These are phyloP conservation scores for Ceratocystis harringtonii DNA, from an alignment of 2,329 filamentous ascomycete genomes.

Conservation along the genomic window DNA sequence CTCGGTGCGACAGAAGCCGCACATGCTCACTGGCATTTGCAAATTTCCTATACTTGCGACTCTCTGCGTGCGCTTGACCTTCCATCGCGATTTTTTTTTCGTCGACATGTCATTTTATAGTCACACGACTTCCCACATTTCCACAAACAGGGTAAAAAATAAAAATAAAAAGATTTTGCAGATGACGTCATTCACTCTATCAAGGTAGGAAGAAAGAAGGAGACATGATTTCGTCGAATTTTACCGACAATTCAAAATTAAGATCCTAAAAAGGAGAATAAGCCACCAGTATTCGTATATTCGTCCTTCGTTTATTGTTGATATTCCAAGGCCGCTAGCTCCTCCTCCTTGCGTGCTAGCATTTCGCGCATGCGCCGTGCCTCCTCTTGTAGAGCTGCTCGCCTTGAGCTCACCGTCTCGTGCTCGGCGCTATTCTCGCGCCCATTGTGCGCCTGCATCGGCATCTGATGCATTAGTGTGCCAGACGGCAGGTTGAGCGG, in stretches of 20 bases:
- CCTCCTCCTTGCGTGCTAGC: constrained; percentile 57
- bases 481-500: background rate
- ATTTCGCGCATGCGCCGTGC: constrained; percentile 61
- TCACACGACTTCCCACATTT: background rate
- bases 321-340: constrained; percentile 38
- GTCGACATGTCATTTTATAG: background rate
- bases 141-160: background rate
- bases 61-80: too few relatives aligned
- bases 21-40: background rate
- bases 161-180: background rate
- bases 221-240: background rate
- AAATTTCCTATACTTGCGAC: background rate
- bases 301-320: constrained; percentile 15
- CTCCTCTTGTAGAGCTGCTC: constrained; percentile 53
- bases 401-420: constrained; percentile 34
- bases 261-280: background rate
- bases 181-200: background rate
- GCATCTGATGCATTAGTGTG: background rate
- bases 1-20: background rate
- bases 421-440: constrained; percentile 14
- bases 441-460: background rate
- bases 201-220: background rate
- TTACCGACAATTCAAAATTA: background rate
- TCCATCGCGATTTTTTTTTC: background rate
- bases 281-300: background rate